A percentile compares a stretch with the other conserved stretches of the same genome.
Evolutionary conservation across 371 early-diverging fungal genomes (phyloP).

Genomic region (Actinomucor elegans): DNA sequence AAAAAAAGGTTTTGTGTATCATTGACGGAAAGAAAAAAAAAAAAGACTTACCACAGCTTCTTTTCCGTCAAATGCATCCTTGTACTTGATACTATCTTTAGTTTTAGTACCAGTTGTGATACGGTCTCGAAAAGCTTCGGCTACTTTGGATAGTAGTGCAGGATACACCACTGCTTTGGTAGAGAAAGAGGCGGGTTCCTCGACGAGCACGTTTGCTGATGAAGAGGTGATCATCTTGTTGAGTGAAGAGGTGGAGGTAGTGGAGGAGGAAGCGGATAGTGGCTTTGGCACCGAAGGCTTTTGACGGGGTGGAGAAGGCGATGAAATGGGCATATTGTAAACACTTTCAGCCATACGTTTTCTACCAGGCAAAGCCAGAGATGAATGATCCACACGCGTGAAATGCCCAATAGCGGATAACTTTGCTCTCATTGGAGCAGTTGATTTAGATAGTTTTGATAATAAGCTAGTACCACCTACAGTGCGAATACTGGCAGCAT

Average conservation of each 20-base stretch:
- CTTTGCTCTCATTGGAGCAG: slow-evolving; percentile 35
- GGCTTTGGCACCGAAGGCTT: slow-evolving; percentile 2
- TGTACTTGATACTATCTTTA: slow-evolving; percentile 82
- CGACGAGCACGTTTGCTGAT: slow-evolving; percentile 3
- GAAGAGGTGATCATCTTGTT: slow-evolving; percentile 11
- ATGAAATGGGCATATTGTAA: slow-evolving; percentile 32
- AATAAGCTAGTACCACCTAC: slow-evolving; percentile 24
- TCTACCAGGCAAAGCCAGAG: slow-evolving; percentile 29
- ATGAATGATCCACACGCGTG: slow-evolving; percentile 15
- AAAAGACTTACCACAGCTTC: slow-evolving; percentile 76
- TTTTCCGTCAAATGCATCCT: slow-evolving; percentile 77
- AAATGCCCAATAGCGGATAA: slow-evolving; percentile 18
- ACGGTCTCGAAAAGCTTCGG: slow-evolving; percentile 66
- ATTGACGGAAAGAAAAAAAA: too few species aligned
- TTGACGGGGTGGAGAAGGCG: background rate
- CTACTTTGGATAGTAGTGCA: slow-evolving; percentile 81
- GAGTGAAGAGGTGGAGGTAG: slow-evolving; percentile 14
- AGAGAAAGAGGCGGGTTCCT: slow-evolving; percentile 15
- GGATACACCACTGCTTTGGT: slow-evolving; percentile 64
- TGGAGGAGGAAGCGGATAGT: slow-evolving; percentile 17
- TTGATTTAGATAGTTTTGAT: slow-evolving; percentile 31
- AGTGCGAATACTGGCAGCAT: slow-evolving; percentile 17
- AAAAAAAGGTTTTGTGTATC: background rate
- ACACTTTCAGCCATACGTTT: slow-evolving; percentile 44
- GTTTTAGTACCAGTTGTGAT: slow-evolving; percentile 52